Evolutionary conservation across 2,329 filamentous ascomycete genomes (phyloP).

Genomic region (Colletotrichum brevisporum): DNA sequence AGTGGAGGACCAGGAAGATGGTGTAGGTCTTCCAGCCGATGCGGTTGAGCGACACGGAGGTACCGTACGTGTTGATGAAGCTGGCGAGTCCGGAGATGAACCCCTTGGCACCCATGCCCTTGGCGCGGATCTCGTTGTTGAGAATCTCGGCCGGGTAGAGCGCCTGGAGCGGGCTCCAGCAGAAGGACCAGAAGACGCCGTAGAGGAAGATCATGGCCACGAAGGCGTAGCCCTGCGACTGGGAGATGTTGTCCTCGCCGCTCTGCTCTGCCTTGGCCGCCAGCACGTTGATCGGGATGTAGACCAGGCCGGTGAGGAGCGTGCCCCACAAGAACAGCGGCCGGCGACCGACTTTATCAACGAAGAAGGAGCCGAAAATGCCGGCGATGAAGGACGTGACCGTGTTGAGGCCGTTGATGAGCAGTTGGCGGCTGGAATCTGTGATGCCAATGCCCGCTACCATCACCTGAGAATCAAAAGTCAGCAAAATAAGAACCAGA

Average conservation of each 20-base stretch:
- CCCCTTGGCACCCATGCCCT: constrained; percentile 57
- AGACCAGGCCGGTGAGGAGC: constrained; percentile 52
- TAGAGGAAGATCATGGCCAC: constrained; percentile 59
- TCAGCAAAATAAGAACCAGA: too few species aligned
- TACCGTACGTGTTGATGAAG: constrained; percentile 55
- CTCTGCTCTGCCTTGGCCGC: constrained; percentile 43
- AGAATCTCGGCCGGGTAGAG: constrained; percentile 60
- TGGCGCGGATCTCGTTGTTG: constrained; percentile 54
- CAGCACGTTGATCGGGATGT: constrained; percentile 55
- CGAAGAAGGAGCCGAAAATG: constrained; percentile 55
- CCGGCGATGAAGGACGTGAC: constrained; percentile 59
- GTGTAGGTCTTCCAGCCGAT: constrained; percentile 60
- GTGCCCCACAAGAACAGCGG: constrained; percentile 60
- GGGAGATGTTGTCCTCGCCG: constrained; percentile 36
- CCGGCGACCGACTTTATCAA: constrained; percentile 61
- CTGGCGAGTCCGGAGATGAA: constrained; percentile 49
- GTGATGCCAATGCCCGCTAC: constrained; percentile 58
- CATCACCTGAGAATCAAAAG: too few species aligned
- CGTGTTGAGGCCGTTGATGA: constrained; percentile 57
- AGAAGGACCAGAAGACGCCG: constrained; percentile 58
- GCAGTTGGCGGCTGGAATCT: constrained; percentile 47
- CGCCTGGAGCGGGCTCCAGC: constrained; percentile 63
- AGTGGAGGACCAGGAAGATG: constrained; percentile 60
- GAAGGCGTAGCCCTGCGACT: constrained; percentile 37
- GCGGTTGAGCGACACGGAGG: constrained; percentile 59